These are phyloP conservation scores for Fusarium secorum DNA, from an alignment of 2,329 filamentous ascomycete genomes.

Conservation along the genomic window DNA sequence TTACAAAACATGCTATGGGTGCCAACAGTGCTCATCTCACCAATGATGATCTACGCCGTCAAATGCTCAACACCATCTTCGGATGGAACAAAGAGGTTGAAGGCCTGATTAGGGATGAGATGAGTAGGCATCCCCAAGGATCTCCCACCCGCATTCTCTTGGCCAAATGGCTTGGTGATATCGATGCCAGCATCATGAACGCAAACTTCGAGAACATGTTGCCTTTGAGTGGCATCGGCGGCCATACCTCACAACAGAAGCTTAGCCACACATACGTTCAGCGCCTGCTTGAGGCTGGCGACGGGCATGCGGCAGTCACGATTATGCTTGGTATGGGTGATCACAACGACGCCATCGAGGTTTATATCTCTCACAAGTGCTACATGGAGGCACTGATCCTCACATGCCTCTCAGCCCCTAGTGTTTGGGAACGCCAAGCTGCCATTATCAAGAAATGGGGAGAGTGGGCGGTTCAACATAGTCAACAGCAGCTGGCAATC, in stretches of 20 bases:
- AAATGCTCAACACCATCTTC: slow-evolving; percentile 95
- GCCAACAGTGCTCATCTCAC: slow-evolving; percentile 68
- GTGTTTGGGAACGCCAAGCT: slow-evolving; percentile 90
- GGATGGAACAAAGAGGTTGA: slow-evolving; percentile 90
- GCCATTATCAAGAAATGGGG: slow-evolving; percentile 94
- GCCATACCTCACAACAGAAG: slow-evolving; percentile 89
- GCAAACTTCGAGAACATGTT: slow-evolving; percentile 86
- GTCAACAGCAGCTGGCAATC: slow-evolving; percentile 89
- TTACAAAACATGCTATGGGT: slow-evolving; percentile 73
- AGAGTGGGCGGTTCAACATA: slow-evolving; percentile 85
- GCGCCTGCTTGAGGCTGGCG: slow-evolving; percentile 85
- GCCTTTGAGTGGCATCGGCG: slow-evolving; percentile 86
- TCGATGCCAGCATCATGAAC: slow-evolving; percentile 81
- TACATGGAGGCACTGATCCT: slow-evolving; percentile 94
- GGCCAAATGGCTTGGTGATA: slow-evolving; percentile 90
- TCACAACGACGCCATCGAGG: slow-evolving; percentile 91
- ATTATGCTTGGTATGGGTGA: slow-evolving; percentile 94
- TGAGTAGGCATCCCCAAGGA: slow-evolving; percentile 74
- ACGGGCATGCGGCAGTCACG: slow-evolving; percentile 90
- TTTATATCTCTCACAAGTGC: slow-evolving; percentile 89
- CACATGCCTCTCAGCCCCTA: slow-evolving; percentile 81
- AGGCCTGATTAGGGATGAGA: slow-evolving; percentile 83
- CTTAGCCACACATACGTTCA: slow-evolving; percentile 91
- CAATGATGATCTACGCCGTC: slow-evolving; percentile 80
- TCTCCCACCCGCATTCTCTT: slow-evolving; percentile 83